Base-by-base conservation (phyloP, 352 stramenopile genomes). In the Hyaloperonospora brassicae region DNA sequence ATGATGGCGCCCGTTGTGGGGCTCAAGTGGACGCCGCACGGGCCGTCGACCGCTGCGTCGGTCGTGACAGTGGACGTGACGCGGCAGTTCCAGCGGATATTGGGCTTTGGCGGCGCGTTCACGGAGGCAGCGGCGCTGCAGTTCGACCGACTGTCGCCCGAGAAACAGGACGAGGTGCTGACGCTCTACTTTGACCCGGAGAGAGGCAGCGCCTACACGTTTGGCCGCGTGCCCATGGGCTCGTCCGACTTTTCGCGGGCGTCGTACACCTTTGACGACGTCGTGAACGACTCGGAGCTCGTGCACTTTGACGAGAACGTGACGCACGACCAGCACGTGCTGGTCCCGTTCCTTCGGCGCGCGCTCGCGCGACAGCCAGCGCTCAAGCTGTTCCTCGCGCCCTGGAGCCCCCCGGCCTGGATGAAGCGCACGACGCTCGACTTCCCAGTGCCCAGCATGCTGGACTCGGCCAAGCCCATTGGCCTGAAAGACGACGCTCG, bases 21-120 rank as follows among this genome's bases (percentile, higher is more conserved):
- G 0, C 64, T 89, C 27, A 68, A 72, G 52, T 86, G 77, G 73
- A 67, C 41, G 8, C 50, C 54, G 10, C 39, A n/a, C 0, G 44
- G 54, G 14, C 24, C 52, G n/a, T 27, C 36, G 14, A 44, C 50
- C 1, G 39, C 55, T 0, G 22, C 40, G 13, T 85, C 76, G 9
- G 69, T 62, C 34, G 78, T 93, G 58, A 12, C 30, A 1, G 67
- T 93, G 23, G 78, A 93, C 47, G 61, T 63, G 21, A 52, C 61
- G 17, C 69, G 69, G 12, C 62, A 72, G 48, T 89, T 70, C 62
- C 83, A 93, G 60, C 72, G 85, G 57, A 90, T 93, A 27, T 67
- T 88, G 47, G 91, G 91, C 38, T 97, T 97, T 66, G 64, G 91
- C 22, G 91, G 89, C 12, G 89, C 91, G 0, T 97, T 97, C 58